Conservation (phyloP, 179 eudicot genomes). For the Silene noctiflora region DNA sequence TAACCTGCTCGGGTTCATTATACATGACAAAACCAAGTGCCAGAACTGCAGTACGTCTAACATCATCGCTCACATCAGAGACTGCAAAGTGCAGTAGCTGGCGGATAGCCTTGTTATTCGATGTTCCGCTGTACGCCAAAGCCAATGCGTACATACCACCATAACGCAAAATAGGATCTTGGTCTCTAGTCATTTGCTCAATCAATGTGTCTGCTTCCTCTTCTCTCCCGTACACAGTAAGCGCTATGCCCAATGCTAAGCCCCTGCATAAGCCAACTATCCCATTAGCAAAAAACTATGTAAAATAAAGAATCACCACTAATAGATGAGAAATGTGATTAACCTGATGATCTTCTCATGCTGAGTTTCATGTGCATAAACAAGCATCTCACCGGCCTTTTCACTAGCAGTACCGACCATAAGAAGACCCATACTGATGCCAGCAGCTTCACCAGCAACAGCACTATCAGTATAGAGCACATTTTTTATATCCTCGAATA, state of each 20-base stretch:
- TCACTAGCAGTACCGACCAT: constrained; percentile 97
- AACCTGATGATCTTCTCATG: constrained; percentile 98
- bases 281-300: constrained; percentile 14
- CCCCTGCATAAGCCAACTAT: constrained; percentile 51
- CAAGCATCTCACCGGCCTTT: constrained; percentile 95
- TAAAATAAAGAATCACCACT: neutral
- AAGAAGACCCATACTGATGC: constrained; percentile 86
- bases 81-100: constrained; percentile 98
- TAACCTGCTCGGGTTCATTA: constrained; percentile 95
- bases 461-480: constrained; percentile 93
- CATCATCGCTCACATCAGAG: constrained; percentile 96
- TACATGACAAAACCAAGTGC: constrained; percentile 97
- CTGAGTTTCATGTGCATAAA: constrained; percentile 96
- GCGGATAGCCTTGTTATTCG: constrained; percentile 94
- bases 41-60: constrained; percentile 91
- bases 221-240: constrained; percentile 95
- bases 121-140: constrained; percentile 92
- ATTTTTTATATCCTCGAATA: constrained; percentile 80
- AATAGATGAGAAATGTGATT: constrained; percentile 16
- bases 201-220: constrained; percentile 95
- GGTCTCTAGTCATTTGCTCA: constrained; percentile 97
- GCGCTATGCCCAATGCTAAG: constrained; percentile 89
- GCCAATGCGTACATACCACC: constrained; percentile 99
- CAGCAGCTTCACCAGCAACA: constrained; percentile 99
- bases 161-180: constrained; percentile 91